Conservation (phyloP, 495 filamentous ascomycete species). For the Venustampulla echinocandica region DNA sequence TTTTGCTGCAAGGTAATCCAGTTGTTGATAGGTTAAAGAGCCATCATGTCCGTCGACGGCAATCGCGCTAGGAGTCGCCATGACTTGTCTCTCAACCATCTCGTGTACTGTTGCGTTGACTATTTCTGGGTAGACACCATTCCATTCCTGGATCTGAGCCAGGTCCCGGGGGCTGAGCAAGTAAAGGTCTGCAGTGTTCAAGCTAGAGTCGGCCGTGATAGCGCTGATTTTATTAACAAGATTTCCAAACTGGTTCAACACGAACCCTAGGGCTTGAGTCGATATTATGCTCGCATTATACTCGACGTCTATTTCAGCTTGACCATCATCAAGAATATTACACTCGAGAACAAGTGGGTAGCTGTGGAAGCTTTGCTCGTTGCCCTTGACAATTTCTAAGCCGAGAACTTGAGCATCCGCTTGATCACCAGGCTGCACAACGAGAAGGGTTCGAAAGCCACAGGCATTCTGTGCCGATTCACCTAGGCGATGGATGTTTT, state of each 20-base stretch:
- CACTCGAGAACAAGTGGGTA: too few species aligned
- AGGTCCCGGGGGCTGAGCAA: neutral
- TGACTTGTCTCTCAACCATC: slow-evolving; percentile 34
- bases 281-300: too few species aligned
- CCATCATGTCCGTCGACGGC: slow-evolving; percentile 30
- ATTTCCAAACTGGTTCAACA: too few species aligned
- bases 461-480: slow-evolving; percentile 55
- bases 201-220: neutral
- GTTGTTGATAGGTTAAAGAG: slow-evolving; percentile 24
- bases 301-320: too few species aligned
- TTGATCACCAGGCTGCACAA: slow-evolving; percentile 43
- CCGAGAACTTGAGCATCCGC: too few species aligned
- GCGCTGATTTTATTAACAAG: too few species aligned
- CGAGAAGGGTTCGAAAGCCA: slow-evolving; percentile 32
- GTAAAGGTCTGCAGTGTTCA: neutral
- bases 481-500: slow-evolving; percentile 57
- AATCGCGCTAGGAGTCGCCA: neutral
- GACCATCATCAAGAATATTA: too few species aligned
- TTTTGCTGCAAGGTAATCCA: slow-evolving; percentile 8
- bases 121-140: slow-evolving; percentile 16
- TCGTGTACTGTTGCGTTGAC: slow-evolving; percentile 37
- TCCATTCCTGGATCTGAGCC: slow-evolving; percentile 19
- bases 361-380: too few species aligned
- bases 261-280: too few species aligned
- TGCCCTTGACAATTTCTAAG: too few species aligned